A percentile compares a stretch with the other conserved stretches of the same genome.
Evolutionary conservation across 371 early-diverging fungal species (phyloP).

Genomic region (Actinomortierella wolfii): DNA sequence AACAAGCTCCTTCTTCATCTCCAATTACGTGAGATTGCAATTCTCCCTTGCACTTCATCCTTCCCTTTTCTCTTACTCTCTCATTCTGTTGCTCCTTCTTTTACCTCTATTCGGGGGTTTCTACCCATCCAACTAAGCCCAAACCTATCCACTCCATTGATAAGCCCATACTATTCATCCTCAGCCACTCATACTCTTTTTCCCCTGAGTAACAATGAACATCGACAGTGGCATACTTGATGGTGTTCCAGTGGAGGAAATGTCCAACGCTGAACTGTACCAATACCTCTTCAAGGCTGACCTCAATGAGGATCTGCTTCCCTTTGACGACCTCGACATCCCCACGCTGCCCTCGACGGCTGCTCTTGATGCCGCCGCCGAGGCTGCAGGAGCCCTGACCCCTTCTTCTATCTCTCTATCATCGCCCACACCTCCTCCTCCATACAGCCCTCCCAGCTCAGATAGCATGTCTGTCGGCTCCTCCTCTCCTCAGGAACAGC

Average conservation of each 20-base stretch:
- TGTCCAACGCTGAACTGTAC: constrained; percentile 41
- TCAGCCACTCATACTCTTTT: background rate
- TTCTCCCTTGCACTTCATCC: no score
- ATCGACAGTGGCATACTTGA: constrained; percentile 6
- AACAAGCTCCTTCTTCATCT: background rate
- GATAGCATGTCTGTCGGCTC: no score
- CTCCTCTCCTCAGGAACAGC: constrained; percentile 4
- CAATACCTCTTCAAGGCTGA: constrained; percentile 43
- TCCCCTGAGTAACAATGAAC: constrained; percentile 6
- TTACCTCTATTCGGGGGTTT: background rate
- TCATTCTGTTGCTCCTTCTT: background rate
- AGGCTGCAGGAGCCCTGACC: background rate
- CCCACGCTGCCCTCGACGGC: background rate
- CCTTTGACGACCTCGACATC: background rate
- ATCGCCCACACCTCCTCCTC: constrained; percentile 11
- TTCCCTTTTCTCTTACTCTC: background rate
- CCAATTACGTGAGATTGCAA: no score
- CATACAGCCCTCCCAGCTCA: constrained; percentile 5
- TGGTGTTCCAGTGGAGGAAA: constrained; percentile 27
- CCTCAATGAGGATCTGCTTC: constrained; percentile 18
- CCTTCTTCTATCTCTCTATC: constrained; percentile 14
- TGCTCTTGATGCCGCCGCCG: background rate
- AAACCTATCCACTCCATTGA: background rate
- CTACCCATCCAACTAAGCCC: background rate
- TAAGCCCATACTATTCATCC: background rate